Evolutionary conservation across 2,329 filamentous ascomycete genomes (phyloP).

Genomic region (Nemania bipapillata): DNA sequence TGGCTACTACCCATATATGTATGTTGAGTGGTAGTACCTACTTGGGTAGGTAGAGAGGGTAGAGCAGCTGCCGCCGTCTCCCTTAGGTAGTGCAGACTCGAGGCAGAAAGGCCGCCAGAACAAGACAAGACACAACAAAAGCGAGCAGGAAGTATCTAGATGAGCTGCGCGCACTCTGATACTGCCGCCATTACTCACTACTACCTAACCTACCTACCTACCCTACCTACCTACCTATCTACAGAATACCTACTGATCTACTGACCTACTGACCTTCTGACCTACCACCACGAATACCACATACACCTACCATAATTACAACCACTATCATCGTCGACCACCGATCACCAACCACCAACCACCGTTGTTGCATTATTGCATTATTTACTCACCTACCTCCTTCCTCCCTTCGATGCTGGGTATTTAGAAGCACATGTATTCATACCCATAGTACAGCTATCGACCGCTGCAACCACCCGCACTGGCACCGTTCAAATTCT

Average conservation of each 20-base stretch:
- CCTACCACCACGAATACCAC: not conserved
- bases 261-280: too few species aligned
- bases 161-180: slow-evolving; percentile 1
- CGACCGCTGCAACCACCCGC: not conserved
- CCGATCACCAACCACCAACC: slow-evolving; percentile 2
- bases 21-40: too few species aligned
- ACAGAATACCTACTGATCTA: too few species aligned
- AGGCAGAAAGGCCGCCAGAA: not conserved
- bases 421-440: not conserved
- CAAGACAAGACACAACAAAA: slow-evolving; percentile 2
- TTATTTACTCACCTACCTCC: not conserved
- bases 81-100: not conserved
- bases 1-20: not conserved
- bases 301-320: slow-evolving; percentile 1
- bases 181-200: not conserved
- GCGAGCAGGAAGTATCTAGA: not conserved
- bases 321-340: not conserved
- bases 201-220: too few species aligned
- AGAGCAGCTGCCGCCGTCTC: slow-evolving; percentile 9
- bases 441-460: slow-evolving; percentile 1
- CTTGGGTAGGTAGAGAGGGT: not conserved
- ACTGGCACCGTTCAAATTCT: slow-evolving; percentile 17
- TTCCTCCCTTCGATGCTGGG: not conserved
- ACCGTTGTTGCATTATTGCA: not conserved
- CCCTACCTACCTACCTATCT: too few species aligned